Evolutionary conservation across 2,329 filamentous ascomycete genomes (phyloP).

Genomic region (Bipolaris sorokiniana): DNA sequence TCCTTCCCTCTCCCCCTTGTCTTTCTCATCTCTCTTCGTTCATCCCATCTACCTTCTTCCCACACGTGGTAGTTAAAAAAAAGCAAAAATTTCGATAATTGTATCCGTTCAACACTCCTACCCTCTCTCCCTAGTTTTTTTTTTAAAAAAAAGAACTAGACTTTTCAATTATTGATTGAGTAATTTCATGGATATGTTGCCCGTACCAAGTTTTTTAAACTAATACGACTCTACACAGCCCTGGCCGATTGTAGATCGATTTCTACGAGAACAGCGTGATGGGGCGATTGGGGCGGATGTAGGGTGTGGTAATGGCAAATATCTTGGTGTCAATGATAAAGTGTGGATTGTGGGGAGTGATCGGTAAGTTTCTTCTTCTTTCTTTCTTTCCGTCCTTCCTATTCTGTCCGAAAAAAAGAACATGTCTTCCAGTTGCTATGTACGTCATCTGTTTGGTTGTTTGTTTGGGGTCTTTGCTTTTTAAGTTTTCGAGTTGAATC

Average conservation of each 20-base stretch:
- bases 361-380: conserved; percentile 62
- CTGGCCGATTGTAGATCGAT: conserved; percentile 88
- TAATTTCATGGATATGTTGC: too few species aligned
- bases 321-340: conserved; percentile 75
- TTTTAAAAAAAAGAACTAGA: too few species aligned
- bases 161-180: too few species aligned
- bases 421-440: neutral
- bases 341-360: conserved; percentile 82
- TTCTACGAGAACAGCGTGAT: conserved; percentile 68
- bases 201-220: too few species aligned
- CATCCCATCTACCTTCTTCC: neutral
- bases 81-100: neutral
- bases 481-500: neutral
- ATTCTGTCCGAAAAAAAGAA: neutral
- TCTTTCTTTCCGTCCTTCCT: neutral
- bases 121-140: neutral
- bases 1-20: conserved; percentile 25
- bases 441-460: neutral
- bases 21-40: neutral
- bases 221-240: too few species aligned
- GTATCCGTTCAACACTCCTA: too few species aligned
- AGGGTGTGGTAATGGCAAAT: conserved; percentile 97
- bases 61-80: neutral
- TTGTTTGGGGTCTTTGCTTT: neutral
- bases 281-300: conserved; percentile 87